These are phyloP conservation scores for Aspergillus haitiensis DNA, from an alignment of 495 filamentous ascomycete species.

Conservation along the genomic window DNA sequence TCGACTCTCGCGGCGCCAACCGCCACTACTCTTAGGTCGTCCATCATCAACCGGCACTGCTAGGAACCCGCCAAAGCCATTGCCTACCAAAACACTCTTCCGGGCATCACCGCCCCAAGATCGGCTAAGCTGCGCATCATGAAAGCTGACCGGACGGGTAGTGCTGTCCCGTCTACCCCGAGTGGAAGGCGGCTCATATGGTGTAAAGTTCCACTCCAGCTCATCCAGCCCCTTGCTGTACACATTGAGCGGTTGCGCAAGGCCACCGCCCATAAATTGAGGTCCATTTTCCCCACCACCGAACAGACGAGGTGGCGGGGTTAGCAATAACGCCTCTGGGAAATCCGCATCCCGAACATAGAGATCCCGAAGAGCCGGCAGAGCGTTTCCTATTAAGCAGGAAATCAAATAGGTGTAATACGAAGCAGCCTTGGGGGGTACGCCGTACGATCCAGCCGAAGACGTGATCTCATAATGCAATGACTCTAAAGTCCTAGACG, in stretches of 20 bases:
- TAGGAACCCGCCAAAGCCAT: conserved; percentile 78
- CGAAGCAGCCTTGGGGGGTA: conserved; percentile 59
- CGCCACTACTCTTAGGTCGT: conserved; percentile 40
- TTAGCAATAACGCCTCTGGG: conserved; percentile 69
- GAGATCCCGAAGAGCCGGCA: conserved; percentile 70
- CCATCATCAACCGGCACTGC: conserved; percentile 66
- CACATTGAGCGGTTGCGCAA: conserved; percentile 67
- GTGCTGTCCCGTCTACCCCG: conserved; percentile 35
- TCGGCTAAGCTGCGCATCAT: conserved; percentile 53
- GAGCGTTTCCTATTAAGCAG: conserved; percentile 70
- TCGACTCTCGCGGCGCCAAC: conserved; percentile 38
- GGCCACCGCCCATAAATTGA: conserved; percentile 44
- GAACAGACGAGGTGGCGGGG: conserved; percentile 54
- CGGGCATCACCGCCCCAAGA: conserved; percentile 63
- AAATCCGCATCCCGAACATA: conserved; percentile 86
- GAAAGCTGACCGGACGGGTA: conserved; percentile 57
- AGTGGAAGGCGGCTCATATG: conserved; percentile 49
- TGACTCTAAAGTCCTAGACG: conserved; percentile 63
- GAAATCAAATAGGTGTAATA: conserved; percentile 88
- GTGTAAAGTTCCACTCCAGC: conserved; percentile 80
- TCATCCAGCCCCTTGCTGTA: conserved; percentile 86
- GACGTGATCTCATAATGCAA: conserved; percentile 82
- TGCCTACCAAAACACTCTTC: conserved; percentile 65
- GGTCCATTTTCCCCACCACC: conserved; percentile 34
- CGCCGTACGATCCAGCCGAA: conserved; percentile 48